phyloP scores from a whole-genome alignment of 352 stramenopile species.

The Globisporangium uncinulatum region DNA sequence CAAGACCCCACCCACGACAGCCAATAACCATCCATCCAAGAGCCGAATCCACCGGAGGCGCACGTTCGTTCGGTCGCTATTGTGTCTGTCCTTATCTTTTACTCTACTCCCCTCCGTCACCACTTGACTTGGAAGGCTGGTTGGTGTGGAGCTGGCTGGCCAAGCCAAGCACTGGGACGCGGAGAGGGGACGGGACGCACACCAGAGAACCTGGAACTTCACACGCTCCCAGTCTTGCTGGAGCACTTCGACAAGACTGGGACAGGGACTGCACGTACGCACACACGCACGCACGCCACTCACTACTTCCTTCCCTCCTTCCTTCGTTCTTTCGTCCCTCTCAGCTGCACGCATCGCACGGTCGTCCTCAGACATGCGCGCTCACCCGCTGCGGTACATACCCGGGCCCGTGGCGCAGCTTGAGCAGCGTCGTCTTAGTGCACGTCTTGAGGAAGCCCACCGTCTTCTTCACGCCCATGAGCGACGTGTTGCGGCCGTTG shows the following conservation, averaged over 20 bases:
- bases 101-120: neutral
- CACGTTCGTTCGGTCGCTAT: no score
- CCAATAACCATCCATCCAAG: neutral
- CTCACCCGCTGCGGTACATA: constrained; percentile 74
- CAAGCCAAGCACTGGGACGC: no score
- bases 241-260: constrained; percentile 26
- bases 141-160: no score
- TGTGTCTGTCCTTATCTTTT: neutral
- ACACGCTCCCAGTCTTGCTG: constrained; percentile 3
- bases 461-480: constrained; percentile 88
- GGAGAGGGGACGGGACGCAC: no score
- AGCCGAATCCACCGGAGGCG: neutral
- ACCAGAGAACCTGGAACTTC: neutral
- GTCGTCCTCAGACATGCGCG: constrained; percentile 37
- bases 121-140: no score
- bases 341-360: no score
- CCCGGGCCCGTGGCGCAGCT: constrained; percentile 74
- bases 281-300: neutral
- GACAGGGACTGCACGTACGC: neutral
- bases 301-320: no score
- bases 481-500: constrained; percentile 84
- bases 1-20: neutral
- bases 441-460: constrained; percentile 83
- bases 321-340: neutral
- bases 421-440: constrained; percentile 83